Conservation (phyloP, 225 moss, liverwort and hornwort species). For the Bryoerythrophyllum caledonicum region DNA sequence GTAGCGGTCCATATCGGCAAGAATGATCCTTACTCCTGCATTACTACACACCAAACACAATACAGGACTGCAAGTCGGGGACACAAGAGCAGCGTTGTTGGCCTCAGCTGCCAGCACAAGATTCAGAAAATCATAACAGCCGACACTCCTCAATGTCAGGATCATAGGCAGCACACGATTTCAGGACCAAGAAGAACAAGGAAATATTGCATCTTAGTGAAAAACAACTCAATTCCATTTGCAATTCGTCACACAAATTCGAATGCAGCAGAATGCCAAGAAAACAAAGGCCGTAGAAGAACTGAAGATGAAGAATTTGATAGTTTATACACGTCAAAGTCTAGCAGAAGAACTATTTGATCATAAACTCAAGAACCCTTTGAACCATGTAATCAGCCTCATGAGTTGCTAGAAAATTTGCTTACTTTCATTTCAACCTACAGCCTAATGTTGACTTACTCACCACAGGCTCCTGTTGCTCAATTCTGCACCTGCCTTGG, state of each 20-base stretch:
- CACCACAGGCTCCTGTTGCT: constrained; percentile 5
- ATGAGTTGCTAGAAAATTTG: constrained; percentile 13
- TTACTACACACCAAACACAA: constrained; percentile 18
- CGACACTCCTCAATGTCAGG: constrained; percentile 4
- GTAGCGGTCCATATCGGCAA: not conserved
- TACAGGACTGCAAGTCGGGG: not conserved
- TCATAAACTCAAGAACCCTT: constrained; percentile 5
- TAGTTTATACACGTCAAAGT: not conserved
- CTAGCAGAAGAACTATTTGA: constrained; percentile 15
- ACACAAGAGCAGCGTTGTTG: constrained; percentile 2
- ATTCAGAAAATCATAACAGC: constrained; percentile 11
- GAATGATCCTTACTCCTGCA: constrained; percentile 1
- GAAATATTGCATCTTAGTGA: not conserved
- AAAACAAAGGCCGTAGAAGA: not conserved
- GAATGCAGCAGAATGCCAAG: not conserved
- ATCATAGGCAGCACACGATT: not conserved
- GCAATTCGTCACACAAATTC: not conserved
- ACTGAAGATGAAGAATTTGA: constrained; percentile 13
- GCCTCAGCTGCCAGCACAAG: constrained; percentile 1
- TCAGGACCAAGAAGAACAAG: not conserved
- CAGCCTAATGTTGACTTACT: constrained; percentile 28
- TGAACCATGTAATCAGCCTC: not conserved
- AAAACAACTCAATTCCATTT: constrained; percentile 3
- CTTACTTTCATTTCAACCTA: constrained; percentile 10
- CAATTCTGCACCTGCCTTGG: constrained; percentile 19